A percentile compares a stretch with the other conserved stretches of the same genome.
Evolutionary conservation across 805 yeast genomes (phyloP).

Genomic region (Cyberlindnera japonica): DNA sequence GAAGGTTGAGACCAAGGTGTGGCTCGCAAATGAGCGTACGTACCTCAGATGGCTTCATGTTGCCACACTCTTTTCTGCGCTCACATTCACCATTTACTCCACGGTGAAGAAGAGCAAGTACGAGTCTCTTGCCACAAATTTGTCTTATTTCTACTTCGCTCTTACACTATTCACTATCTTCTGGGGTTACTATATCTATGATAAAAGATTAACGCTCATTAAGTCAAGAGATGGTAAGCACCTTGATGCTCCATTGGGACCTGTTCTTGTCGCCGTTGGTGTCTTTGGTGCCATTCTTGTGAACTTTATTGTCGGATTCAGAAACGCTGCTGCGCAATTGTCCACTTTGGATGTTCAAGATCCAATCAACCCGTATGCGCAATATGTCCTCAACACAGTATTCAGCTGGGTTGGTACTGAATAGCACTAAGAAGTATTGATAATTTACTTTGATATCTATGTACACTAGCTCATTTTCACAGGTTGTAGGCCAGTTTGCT

Average conservation of each 20-base stretch:
- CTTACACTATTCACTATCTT: constrained; percentile 78
- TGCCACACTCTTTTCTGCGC: constrained; percentile 74
- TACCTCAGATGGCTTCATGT: constrained; percentile 94
- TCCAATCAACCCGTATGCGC: constrained; percentile 24
- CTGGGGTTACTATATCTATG: constrained; percentile 86
- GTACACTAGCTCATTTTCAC: no score
- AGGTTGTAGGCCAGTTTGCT: no score
- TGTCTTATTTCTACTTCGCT: constrained; percentile 78
- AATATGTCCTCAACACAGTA: constrained; percentile 29
- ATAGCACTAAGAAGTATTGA: constrained; percentile 8
- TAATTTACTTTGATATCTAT: neutral
- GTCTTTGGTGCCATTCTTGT: constrained; percentile 61
- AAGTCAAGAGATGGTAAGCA: constrained; percentile 81
- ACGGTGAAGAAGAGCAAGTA: constrained; percentile 67
- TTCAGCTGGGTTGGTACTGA: constrained; percentile 33
- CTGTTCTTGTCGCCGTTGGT: constrained; percentile 70
- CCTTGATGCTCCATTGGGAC: constrained; percentile 88
- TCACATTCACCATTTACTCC: constrained; percentile 80
- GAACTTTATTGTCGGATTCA: constrained; percentile 70
- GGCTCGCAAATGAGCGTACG: constrained; percentile 98
- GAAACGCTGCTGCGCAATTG: constrained; percentile 30
- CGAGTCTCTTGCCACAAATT: constrained; percentile 54
- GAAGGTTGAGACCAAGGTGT: constrained; percentile 94
- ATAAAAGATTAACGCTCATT: constrained; percentile 67
- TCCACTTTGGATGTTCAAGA: constrained; percentile 11